Evolutionary conservation across 1,139 yeast genomes (phyloP).

Genomic region (Geotrichum carabidarum): DNA sequence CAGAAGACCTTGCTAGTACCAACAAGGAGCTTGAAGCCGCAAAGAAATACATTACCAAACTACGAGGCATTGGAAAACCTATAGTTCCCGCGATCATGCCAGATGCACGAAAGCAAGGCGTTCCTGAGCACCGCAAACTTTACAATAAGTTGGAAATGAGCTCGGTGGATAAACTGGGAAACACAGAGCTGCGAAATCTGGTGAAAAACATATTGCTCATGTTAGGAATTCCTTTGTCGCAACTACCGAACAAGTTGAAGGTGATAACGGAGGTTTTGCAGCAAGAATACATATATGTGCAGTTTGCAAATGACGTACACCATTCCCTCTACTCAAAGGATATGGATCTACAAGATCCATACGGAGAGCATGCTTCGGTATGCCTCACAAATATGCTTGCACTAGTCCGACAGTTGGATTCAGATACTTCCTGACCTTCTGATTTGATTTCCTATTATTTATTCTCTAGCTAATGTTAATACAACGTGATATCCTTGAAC

Average conservation of each 20-base stretch:
- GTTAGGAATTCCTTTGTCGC: constrained; percentile 34
- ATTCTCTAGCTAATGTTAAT: background rate
- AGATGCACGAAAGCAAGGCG: constrained; percentile 2
- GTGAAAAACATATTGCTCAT: constrained; percentile 33
- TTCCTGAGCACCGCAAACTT: constrained; percentile 9
- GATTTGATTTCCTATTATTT: background rate
- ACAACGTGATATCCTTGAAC: background rate
- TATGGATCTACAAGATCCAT: constrained; percentile 1
- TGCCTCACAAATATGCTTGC: constrained; percentile 1
- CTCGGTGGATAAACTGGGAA: constrained; percentile 28
- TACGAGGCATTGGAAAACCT: background rate
- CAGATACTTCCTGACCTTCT: background rate
- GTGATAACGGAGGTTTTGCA: constrained; percentile 31
- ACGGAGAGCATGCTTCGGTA: background rate
- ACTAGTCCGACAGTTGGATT: background rate
- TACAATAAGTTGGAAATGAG: constrained; percentile 30
- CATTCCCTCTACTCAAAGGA: constrained; percentile 1
- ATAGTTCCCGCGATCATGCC: constrained; percentile 18
- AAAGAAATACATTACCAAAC: background rate
- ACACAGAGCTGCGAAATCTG: constrained; percentile 33
- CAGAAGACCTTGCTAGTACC: background rate
- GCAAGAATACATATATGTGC: constrained; percentile 31
- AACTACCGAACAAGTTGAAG: constrained; percentile 31
- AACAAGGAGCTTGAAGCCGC: constrained; percentile 6
- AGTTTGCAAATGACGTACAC: constrained; percentile 34